phyloP scores from a whole-genome alignment of 1,284 basidiomycete species.

The Ganoderma resinaceum region DNA sequence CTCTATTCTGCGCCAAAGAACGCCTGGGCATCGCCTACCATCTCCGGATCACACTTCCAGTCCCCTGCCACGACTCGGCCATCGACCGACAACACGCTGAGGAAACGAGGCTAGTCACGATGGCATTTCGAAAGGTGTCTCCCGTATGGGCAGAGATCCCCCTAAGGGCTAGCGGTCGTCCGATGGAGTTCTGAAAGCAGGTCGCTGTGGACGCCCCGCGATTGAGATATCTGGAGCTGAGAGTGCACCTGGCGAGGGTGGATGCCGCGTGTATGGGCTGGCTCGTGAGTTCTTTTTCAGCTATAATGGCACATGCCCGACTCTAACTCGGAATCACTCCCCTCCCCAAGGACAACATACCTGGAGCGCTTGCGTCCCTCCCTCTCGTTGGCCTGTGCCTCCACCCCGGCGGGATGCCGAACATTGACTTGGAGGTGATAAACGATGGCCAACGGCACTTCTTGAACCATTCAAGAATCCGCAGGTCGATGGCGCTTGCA shows the following conservation, averaged over 20 bases:
- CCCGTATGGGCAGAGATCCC: not conserved
- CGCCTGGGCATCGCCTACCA: not conserved
- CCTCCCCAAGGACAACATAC: not conserved
- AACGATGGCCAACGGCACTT: not conserved
- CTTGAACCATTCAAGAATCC: not conserved
- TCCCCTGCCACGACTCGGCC: not conserved
- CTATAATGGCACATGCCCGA: not conserved
- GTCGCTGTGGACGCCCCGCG: not conserved
- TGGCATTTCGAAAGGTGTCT: not conserved
- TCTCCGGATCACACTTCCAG: not conserved
- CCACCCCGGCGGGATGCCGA: not conserved
- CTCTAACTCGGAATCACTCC: not conserved
- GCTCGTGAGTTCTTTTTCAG: not conserved
- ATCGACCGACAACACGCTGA: not conserved
- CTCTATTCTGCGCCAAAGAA: not conserved
- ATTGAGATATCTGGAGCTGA: not conserved
- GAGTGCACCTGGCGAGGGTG: not conserved
- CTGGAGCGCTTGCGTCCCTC: not conserved
- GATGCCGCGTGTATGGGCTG: not conserved
- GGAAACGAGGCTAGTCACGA: not conserved
- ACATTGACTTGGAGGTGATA: not conserved
- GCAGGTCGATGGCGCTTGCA: not conserved
- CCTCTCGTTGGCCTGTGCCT: not conserved
- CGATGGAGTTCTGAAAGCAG: not conserved
- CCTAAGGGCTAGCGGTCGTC: not conserved